These are phyloP conservation scores for Lignosus rhinocerotis DNA, from an alignment of 1,284 basidiomycete genomes.

Conservation along the genomic window DNA sequence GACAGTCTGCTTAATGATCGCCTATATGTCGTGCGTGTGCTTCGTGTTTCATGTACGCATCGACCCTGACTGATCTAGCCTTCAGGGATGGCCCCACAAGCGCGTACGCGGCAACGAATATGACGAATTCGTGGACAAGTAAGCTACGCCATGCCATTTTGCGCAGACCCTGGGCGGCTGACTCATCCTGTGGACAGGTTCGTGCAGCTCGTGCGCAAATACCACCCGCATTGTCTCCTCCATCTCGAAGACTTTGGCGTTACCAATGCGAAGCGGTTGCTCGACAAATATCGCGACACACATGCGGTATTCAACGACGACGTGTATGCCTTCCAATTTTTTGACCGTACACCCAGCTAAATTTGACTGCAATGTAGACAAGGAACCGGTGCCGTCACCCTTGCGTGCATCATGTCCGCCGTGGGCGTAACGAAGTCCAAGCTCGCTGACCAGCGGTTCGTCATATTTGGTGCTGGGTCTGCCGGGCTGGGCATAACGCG, in stretches of 20 bases:
- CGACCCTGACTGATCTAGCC: neutral
- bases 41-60: neutral
- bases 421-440: constrained; percentile 71
- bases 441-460: constrained; percentile 73
- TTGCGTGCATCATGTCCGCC: constrained; percentile 77
- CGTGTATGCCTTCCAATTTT: constrained; percentile 45
- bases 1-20: constrained; percentile 59
- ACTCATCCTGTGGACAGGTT: constrained; percentile 33
- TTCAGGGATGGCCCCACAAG: constrained; percentile 63
- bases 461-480: constrained; percentile 81
- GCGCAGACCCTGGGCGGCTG: constrained; percentile 11
- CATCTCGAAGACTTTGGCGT: constrained; percentile 84
- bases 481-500: constrained; percentile 80
- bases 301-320: constrained; percentile 84
- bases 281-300: constrained; percentile 65
- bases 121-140: constrained; percentile 71
- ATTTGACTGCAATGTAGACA: constrained; percentile 47
- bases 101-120: constrained; percentile 69
- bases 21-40: constrained; percentile 58
- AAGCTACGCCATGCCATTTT: constrained; percentile 13
- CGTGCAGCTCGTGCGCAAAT: constrained; percentile 45
- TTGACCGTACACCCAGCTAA: neutral
- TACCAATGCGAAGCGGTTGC: constrained; percentile 70
- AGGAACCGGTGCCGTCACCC: constrained; percentile 83
- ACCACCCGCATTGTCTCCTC: constrained; percentile 51